phyloP scores from a whole-genome alignment of 176 grass and related monocot species.

The Juncus inflexus region DNA sequence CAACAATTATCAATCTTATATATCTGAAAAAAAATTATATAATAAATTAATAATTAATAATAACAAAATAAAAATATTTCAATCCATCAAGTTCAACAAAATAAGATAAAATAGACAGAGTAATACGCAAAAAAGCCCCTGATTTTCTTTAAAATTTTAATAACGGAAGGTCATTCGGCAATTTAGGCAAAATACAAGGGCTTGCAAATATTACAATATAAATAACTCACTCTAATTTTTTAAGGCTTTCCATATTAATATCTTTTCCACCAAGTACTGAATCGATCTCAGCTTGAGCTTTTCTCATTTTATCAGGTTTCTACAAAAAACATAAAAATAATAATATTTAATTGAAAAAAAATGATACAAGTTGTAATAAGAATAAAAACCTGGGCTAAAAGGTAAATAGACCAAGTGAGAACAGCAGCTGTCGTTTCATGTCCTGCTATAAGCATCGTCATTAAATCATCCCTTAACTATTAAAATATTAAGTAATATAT shows the following conservation, averaged over 20 bases:
- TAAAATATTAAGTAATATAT: constrained; percentile 21
- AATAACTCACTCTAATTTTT: constrained; percentile 64
- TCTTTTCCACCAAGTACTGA: constrained; percentile 45
- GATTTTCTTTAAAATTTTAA: no score
- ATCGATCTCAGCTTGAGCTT: constrained; percentile 88
- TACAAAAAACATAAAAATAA: constrained; percentile 29
- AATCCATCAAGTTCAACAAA: no score
- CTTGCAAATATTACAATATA: background rate
- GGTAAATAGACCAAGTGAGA: constrained; percentile 83
- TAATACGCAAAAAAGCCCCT: no score
- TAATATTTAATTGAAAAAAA: constrained; percentile 4
- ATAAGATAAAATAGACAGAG: no score
- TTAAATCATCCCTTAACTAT: constrained; percentile 94
- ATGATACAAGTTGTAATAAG: background rate
- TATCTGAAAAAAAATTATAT: constrained; percentile 45
- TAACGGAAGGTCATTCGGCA: background rate
- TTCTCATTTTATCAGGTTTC: constrained; percentile 91
- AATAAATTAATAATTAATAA: no score
- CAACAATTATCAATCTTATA: constrained; percentile 78
- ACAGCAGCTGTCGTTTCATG: constrained; percentile 99
- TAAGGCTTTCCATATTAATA: constrained; percentile 60
- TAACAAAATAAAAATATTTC: no score
- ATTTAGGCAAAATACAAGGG: background rate
- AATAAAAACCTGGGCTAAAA: constrained; percentile 68
- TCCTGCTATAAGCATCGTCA: constrained; percentile 99